Evolutionary conservation across 129 eudicot species (phyloP), one percentile per base, ranked within the genome.

Genomic region (Calendula officinalis): DNA sequence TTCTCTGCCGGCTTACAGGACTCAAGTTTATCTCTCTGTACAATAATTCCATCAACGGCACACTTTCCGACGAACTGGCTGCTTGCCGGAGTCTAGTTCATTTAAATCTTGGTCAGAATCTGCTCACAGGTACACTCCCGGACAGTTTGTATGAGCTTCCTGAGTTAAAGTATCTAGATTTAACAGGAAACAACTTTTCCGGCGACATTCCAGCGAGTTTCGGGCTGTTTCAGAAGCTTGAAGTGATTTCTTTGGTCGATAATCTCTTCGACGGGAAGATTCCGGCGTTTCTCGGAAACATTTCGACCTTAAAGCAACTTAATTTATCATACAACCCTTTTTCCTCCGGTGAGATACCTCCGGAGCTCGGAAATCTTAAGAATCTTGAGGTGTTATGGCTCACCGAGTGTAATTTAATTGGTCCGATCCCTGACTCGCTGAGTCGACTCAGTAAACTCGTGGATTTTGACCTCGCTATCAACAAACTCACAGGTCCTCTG

Each of bases 241-340:
- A 85, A 69, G 91, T 64, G 36, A 67, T 91, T 3, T 76, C 90
- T 0, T 50, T 91, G 2, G 91, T 91, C 3, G 95, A 72, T 11
- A 91, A 91, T 54, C 73, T 91, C n/a, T 37, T 91, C n/a, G 84
- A 73, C 49, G 98, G 98, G 6, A 62, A 62, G 34, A 66, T 91
- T 44, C 95, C 98, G 40, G 60, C 77, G 3, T 70, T 73, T 40
- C 41, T 91, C 2, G 86, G 90, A 1, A 88, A 91, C 70, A 71
- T 91, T 32, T 70, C 95, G 45, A 78, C 83, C 8, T 67, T 91
- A 41, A 85, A 82, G 32, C 84, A 88, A 73, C 56, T 91, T 53
- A 91, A 91, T 51, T 61, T 91, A 34, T 87, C 95, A 0, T 84
- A 88, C 78, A 91, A 91, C 80, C 90, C 94, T 46, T 91, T 91